These are phyloP conservation scores for Nakazawaea molendinolei DNA, from an alignment of 805 yeast genomes.

Conservation along the genomic window DNA sequence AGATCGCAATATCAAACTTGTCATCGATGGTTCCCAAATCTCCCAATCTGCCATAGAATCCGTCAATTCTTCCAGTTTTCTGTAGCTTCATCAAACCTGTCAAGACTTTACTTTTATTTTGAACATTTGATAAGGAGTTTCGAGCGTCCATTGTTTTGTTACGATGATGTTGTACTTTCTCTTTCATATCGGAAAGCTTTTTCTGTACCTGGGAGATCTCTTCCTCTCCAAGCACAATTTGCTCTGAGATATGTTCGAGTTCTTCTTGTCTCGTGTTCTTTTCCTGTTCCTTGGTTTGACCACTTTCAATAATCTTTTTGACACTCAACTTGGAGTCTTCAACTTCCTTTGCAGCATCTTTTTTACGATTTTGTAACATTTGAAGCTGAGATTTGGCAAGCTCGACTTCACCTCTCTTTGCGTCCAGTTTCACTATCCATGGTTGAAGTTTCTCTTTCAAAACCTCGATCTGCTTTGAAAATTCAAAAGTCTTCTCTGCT, in stretches of 20 bases:
- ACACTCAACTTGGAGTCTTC: constrained; percentile 37
- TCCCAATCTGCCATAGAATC: constrained; percentile 88
- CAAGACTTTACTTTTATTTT: constrained; percentile 70
- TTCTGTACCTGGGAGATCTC: constrained; percentile 45
- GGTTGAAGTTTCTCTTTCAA: constrained; percentile 72
- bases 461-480: constrained; percentile 57
- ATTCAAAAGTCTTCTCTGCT: constrained; percentile 65
- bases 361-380: constrained; percentile 42
- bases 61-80: constrained; percentile 74
- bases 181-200: constrained; percentile 47
- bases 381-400: constrained; percentile 62
- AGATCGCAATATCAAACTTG: constrained; percentile 84
- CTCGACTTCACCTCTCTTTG: constrained; percentile 55
- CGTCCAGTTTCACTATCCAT: constrained; percentile 64
- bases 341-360: constrained; percentile 37
- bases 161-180: constrained; percentile 44
- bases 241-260: constrained; percentile 40
- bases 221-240: constrained; percentile 49
- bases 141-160: constrained; percentile 64
- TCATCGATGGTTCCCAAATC: constrained; percentile 89
- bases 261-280: constrained; percentile 41
- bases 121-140: constrained; percentile 45
- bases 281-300: constrained; percentile 42
- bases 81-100: constrained; percentile 61
- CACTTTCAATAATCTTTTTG: constrained; percentile 37